Percentiles rank a stretch among this genome's conserved stretches.
phyloP scores from a whole-genome alignment of 176 grass and related monocot genomes.

The Triticum urartu region DNA sequence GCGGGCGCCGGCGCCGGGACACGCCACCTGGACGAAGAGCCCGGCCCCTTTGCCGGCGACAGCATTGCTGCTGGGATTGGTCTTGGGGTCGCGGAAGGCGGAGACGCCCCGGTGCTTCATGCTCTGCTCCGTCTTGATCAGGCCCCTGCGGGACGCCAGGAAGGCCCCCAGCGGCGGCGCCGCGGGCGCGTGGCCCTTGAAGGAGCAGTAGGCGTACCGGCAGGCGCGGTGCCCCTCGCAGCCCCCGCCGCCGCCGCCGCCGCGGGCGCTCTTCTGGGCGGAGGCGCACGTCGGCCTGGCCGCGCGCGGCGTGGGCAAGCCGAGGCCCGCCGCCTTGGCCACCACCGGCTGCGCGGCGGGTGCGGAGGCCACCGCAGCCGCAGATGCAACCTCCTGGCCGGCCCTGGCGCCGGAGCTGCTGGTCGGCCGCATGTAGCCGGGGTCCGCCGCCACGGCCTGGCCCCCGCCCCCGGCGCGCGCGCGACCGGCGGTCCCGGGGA shows the following conservation, averaged over 20 bases:
- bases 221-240: constrained; percentile 46
- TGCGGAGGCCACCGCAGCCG: neutral
- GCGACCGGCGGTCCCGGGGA: neutral
- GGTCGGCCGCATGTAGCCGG: neutral
- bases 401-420: constrained; percentile 10
- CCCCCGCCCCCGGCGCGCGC: neutral
- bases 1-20: neutral
- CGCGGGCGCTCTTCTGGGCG: constrained; percentile 51
- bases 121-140: constrained; percentile 77
- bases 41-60: neutral
- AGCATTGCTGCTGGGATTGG: neutral
- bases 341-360: neutral
- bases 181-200: constrained; percentile 61
- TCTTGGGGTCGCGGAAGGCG: constrained; percentile 37
- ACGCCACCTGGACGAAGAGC: constrained; percentile 57
- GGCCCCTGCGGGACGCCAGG: constrained; percentile 54
- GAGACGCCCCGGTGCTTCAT: constrained; percentile 76
- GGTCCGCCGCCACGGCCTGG: neutral
- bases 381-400: neutral
- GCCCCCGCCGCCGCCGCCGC: neutral
- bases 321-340: neutral
- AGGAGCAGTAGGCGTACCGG: constrained; percentile 79
- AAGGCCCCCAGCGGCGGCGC: constrained; percentile 53
- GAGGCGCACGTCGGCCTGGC: constrained; percentile 71
- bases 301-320: neutral